Evolutionary conservation across 345 rosid species (phyloP).

Genomic region (Murraya paniculata): DNA sequence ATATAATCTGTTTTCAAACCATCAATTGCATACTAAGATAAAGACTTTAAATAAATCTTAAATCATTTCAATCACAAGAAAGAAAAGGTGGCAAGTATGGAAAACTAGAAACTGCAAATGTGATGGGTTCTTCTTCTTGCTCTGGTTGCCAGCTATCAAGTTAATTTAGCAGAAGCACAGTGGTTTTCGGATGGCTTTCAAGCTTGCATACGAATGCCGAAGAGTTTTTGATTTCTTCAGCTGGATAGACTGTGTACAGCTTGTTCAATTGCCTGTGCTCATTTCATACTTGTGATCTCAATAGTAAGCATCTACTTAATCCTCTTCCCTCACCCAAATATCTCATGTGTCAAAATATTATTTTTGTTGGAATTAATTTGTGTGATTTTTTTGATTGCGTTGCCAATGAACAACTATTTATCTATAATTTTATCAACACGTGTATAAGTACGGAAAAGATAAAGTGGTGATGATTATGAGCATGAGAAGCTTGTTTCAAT

Average conservation of each 20-base stretch:
- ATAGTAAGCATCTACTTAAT: too few relatives aligned
- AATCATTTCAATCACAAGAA: background rate
- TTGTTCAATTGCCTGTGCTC: too few relatives aligned
- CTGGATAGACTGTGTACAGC: background rate
- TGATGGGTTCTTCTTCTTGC: background rate
- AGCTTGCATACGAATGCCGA: background rate
- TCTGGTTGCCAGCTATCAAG: background rate
- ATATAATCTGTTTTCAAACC: background rate
- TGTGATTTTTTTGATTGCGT: too few relatives aligned
- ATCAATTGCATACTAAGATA: background rate
- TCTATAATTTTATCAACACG: background rate
- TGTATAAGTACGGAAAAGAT: background rate
- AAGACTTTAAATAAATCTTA: background rate
- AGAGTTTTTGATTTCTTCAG: background rate
- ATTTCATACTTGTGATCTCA: too few relatives aligned
- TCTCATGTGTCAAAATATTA: too few relatives aligned
- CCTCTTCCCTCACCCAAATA: too few relatives aligned
- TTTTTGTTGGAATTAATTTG: too few relatives aligned
- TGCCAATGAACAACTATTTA: too few relatives aligned
- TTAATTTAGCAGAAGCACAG: background rate
- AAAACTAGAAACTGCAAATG: background rate
- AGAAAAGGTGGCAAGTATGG: background rate
- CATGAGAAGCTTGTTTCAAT: background rate
- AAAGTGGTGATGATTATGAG: too few relatives aligned
- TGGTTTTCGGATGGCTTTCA: background rate